These are phyloP conservation scores for Phyllostachys edulis DNA, from an alignment of 176 grass and related monocot genomes.

Conservation along the genomic window DNA sequence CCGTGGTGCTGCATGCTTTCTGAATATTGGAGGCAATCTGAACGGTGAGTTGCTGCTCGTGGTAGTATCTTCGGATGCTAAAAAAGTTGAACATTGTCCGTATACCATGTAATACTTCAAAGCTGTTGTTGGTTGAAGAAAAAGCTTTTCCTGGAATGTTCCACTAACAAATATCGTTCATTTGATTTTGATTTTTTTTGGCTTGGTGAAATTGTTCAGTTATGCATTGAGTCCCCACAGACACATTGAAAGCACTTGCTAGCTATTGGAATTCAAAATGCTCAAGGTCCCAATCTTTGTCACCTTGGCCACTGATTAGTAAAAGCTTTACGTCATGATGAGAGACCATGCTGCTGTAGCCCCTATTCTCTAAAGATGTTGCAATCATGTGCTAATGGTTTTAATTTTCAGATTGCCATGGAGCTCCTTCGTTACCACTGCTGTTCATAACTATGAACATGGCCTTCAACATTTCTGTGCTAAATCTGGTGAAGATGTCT, in stretches of 20 bases:
- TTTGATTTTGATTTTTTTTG: background rate
- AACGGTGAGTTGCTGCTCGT: slow-evolving; percentile 46
- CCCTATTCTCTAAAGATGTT: background rate
- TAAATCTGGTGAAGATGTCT: slow-evolving; percentile 93
- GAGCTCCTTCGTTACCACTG: slow-evolving; percentile 72
- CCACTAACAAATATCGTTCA: background rate
- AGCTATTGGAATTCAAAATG: background rate
- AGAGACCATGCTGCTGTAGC: background rate
- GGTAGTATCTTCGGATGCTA: slow-evolving; percentile 22
- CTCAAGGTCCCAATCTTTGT: background rate
- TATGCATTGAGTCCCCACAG: background rate
- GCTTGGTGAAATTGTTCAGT: background rate
- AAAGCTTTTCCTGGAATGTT: background rate
- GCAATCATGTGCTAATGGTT: slow-evolving; percentile 16
- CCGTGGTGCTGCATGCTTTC: slow-evolving; percentile 76
- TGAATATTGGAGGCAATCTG: slow-evolving; percentile 73
- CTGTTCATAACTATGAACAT: slow-evolving; percentile 84
- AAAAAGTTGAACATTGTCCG: background rate
- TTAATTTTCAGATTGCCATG: slow-evolving; percentile 71
- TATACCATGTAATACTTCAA: slow-evolving; percentile 26
- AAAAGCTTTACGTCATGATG: background rate
- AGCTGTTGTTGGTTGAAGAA: background rate
- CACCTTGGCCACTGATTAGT: background rate
- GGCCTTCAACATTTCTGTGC: slow-evolving; percentile 86
- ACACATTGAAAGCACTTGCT: background rate